Evolutionary conservation across 768 basidiomycete species (phyloP).

Genomic region (Lyophyllum decastes): DNA sequence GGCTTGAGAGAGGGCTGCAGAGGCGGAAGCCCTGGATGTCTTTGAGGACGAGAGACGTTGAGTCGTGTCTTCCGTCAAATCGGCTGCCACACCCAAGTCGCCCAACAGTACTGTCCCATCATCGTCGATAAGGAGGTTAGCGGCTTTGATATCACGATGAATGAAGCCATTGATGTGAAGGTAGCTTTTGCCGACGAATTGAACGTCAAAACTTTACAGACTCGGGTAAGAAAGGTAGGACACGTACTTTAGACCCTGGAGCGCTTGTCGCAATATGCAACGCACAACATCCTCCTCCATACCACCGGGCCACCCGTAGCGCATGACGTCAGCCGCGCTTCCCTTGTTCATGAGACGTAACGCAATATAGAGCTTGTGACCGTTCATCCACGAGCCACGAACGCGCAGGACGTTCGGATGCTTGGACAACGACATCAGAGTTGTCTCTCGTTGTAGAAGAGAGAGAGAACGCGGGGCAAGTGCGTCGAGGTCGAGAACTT

Average conservation of each 20-base stretch:
- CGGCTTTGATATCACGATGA: constrained; percentile 94
- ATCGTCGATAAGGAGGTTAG: constrained; percentile 89
- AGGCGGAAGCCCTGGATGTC: constrained; percentile 30
- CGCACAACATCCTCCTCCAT: constrained; percentile 89
- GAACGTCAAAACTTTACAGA: constrained; percentile 2
- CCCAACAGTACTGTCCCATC: constrained; percentile 89
- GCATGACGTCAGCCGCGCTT: constrained; percentile 83
- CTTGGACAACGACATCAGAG: constrained; percentile 89
- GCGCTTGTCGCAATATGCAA: constrained; percentile 81
- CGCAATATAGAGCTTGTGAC: constrained; percentile 83
- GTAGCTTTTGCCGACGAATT: constrained; percentile 49
- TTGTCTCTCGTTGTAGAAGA: constrained; percentile 82
- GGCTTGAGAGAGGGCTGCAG: constrained; percentile 28
- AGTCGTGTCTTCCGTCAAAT: constrained; percentile 68
- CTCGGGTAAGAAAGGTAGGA: background rate
- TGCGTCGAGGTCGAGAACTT: constrained; percentile 86
- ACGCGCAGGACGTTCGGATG: constrained; percentile 94
- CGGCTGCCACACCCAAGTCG: constrained; percentile 90
- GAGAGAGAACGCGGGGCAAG: constrained; percentile 71
- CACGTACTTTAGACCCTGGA: constrained; percentile 83
- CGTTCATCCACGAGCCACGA: constrained; percentile 85
- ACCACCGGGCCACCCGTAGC: constrained; percentile 83
- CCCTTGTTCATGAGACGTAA: constrained; percentile 89
- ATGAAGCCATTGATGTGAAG: constrained; percentile 89
- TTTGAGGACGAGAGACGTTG: constrained; percentile 22